Evolutionary conservation across 2,329 filamentous ascomycete genomes (phyloP), one percentile per base, ranked within the genome.

Genomic region (Aspergillus sp.): DNA sequence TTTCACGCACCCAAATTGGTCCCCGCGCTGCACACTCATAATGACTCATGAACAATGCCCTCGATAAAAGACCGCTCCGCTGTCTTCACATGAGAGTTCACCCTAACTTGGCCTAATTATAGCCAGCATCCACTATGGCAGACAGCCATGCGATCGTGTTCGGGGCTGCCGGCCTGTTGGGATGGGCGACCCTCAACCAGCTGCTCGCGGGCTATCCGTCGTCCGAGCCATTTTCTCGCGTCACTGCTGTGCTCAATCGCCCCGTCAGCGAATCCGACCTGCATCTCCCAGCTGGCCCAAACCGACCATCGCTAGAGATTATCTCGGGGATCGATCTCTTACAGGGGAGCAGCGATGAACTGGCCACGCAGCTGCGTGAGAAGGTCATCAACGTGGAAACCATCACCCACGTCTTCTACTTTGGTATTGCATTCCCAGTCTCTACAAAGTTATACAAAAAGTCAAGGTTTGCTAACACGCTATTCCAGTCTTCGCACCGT

Each of bases 321-420:
- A 68, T 75, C 1, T 64, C 62, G 0, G 64, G 64, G 0, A 39
- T 68, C 30, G 55, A 68, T 26, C 56, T 68, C 38, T 48, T 60
- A 3, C 39, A 48, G 13, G 58, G 42, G 5, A 60, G 56, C 11
- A 55, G 57, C 4, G n/a, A 58, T 48, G 20, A 49, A 3, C 43
- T 59, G 22, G 58, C 56, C 22, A 47, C 58, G 20, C 47, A 73
- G 62, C 65, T 78, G 43, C 72, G 70, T 51, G 64, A 70, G 24
- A 73, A 71, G 44, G 68, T 77, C 5, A 52, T 63, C 12, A 67
- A 71, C 48, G 62, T 77, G 9, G 67, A 72, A 11, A 74, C 60
- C 6, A 71, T 78, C 1, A 73, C 75, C 0, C 74, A 78, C 56
- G 68, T 78, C 3, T 78, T 72, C 60, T 77, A 76, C 48, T 71